Conservation (phyloP, 2,329 filamentous ascomycete genomes). For the Volutella citrinella region DNA sequence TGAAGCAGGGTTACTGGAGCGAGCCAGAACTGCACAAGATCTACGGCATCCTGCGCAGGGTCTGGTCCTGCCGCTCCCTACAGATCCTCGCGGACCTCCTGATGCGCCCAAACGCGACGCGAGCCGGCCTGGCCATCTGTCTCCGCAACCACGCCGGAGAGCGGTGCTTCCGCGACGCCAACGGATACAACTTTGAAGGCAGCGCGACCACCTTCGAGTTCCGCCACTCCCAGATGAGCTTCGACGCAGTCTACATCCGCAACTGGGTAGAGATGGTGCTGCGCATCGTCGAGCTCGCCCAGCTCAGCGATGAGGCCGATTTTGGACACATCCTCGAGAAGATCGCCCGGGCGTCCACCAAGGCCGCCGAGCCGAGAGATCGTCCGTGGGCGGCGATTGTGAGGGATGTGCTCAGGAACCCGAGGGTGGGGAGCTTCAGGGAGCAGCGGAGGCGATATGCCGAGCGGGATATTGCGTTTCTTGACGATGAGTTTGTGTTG, state of each 20-base stretch:
- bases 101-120: fast-evolving
- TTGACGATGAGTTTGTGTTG: too few species aligned
- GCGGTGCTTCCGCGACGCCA: fast-evolving
- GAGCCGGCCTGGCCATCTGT: constrained; percentile 6
- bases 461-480: too few species aligned
- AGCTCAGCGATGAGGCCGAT: not conserved
- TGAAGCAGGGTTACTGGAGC: constrained; percentile 10
- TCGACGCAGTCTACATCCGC: constrained; percentile 16
- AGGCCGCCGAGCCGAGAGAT: too few species aligned
- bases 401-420: too few species aligned
- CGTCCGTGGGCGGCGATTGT: too few species aligned
- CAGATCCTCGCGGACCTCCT: not conserved
- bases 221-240: constrained; percentile 24
- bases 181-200: not conserved
- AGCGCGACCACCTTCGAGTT: constrained; percentile 22
- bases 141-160: not conserved
- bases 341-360: too few species aligned
- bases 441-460: too few species aligned
- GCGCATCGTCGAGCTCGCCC: constrained; percentile 14
- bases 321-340: too few species aligned
- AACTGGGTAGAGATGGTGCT: constrained; percentile 20
- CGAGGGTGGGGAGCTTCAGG: too few species aligned
- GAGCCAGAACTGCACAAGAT: not conserved
- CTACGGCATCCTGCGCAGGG: constrained; percentile 2
- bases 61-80: constrained; percentile 11